Conservation (phyloP, 108 stramenopile genomes). For the Pseudonitzschia multiseries region DNA sequence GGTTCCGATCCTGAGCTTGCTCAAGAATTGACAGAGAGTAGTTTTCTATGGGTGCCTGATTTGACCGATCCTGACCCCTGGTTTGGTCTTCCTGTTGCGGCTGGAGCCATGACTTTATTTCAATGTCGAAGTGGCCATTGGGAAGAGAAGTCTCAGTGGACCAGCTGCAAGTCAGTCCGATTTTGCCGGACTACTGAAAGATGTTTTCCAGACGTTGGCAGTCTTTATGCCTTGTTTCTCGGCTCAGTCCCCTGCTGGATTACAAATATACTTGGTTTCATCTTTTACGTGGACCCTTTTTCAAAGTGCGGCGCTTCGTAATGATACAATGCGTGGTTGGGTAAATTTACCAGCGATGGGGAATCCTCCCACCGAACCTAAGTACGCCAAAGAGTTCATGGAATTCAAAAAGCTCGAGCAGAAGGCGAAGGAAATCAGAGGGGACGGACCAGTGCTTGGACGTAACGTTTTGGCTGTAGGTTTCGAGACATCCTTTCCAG, state of each 20-base stretch:
- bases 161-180: conserved; percentile 63
- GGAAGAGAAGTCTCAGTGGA: conserved; percentile 61
- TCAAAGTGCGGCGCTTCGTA: conserved; percentile 71
- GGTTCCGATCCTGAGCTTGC: conserved; percentile 78
- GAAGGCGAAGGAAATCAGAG: conserved; percentile 52
- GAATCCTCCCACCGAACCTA: conserved; percentile 57
- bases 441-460: conserved; percentile 50
- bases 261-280: conserved; percentile 78
- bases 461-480: conserved; percentile 48
- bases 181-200: conserved; percentile 64
- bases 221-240: conserved; percentile 90
- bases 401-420: conserved; percentile 66
- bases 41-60: conserved; percentile 73
- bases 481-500: conserved; percentile 54
- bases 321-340: conserved; percentile 49
- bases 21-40: conserved; percentile 65
- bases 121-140: conserved; percentile 82
- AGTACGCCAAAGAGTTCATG: conserved; percentile 70
- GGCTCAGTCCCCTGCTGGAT: conserved; percentile 69
- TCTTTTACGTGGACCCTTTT: conserved; percentile 78
- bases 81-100: conserved; percentile 78
- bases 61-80: conserved; percentile 89
- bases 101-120: conserved; percentile 69
- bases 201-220: conserved; percentile 77
- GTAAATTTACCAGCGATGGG: conserved; percentile 65